phyloP scores from a whole-genome alignment of 352 stramenopile species.

The Phytophthora quininea region DNA sequence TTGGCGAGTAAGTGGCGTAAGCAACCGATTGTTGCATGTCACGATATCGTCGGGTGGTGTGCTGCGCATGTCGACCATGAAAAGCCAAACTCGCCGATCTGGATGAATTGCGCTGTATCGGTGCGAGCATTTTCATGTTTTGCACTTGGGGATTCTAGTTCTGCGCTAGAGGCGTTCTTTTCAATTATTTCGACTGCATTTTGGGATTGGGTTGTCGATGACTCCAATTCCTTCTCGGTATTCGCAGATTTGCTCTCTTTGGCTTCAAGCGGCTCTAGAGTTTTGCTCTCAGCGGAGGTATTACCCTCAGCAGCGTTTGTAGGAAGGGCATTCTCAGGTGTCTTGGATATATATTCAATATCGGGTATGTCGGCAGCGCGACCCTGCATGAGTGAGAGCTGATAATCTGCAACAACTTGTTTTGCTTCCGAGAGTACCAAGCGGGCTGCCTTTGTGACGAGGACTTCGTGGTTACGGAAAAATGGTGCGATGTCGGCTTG shows the following conservation, averaged over 20 bases:
- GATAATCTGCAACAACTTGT: conserved; percentile 61
- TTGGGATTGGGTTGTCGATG: not conserved
- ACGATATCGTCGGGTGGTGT: conserved; percentile 44
- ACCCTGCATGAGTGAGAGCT: conserved; percentile 49
- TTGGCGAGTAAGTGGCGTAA: conserved; percentile 47
- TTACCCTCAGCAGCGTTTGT: no score
- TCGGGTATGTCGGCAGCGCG: not conserved
- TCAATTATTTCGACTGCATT: not conserved
- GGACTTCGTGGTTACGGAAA: conserved; percentile 42
- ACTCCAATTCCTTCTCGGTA: not conserved
- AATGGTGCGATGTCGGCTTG: conserved; percentile 71
- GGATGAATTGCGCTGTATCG: conserved; percentile 44
- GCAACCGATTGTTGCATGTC: conserved; percentile 69
- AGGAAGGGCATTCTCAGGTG: no score
- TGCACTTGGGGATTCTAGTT: not conserved
- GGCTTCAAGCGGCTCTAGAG: not conserved
- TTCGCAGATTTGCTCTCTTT: not conserved
- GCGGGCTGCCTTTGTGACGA: conserved; percentile 32
- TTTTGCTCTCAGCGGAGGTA: not conserved
- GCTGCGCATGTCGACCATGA: conserved; percentile 67
- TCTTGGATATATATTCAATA: not conserved
- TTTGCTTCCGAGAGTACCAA: conserved; percentile 59
- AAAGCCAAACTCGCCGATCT: conserved; percentile 61
- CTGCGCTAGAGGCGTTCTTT: conserved; percentile 1
- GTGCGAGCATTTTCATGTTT: not conserved